phyloP scores from a whole-genome alignment of 2,329 filamentous ascomycete genomes.

The Sporothrix schenckii region DNA sequence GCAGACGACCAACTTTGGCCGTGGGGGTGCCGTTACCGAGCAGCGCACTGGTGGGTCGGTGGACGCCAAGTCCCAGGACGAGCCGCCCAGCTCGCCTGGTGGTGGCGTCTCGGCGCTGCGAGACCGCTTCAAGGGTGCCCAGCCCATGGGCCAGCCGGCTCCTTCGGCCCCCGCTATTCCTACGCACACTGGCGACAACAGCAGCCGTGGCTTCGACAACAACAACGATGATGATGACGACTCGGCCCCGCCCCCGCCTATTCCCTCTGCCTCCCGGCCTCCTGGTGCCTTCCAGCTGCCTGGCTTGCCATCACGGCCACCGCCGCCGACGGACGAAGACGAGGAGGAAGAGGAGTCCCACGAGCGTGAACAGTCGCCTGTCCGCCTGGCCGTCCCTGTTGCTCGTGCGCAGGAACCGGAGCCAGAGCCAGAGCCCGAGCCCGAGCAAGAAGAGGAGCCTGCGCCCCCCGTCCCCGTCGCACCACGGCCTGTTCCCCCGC shows the following conservation, averaged over 20 bases:
- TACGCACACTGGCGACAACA: slow-evolving; percentile 43
- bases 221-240: slow-evolving; percentile 45
- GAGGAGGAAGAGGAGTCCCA: slow-evolving; percentile 43
- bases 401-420: slow-evolving; percentile 55
- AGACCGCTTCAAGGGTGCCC: slow-evolving; percentile 79
- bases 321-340: slow-evolving; percentile 58
- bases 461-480: slow-evolving; percentile 54
- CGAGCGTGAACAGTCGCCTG: slow-evolving; percentile 69
- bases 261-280: slow-evolving; percentile 67
- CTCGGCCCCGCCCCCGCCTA: slow-evolving; percentile 63
- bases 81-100: slow-evolving; percentile 55
- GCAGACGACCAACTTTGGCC: slow-evolving; percentile 71
- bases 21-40: slow-evolving; percentile 57
- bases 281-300: slow-evolving; percentile 78
- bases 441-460: slow-evolving; percentile 31
- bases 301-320: slow-evolving; percentile 66
- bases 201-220: background rate
- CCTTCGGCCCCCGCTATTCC: slow-evolving; percentile 43
- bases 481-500: slow-evolving; percentile 54
- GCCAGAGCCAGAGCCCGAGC: slow-evolving; percentile 52
- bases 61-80: slow-evolving; percentile 47
- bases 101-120: slow-evolving; percentile 74
- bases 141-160: slow-evolving; percentile 63
- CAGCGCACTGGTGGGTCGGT: slow-evolving; percentile 65
- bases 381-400: slow-evolving; percentile 85